Conservation (phyloP, 306 rosid species). For the Begonia fuchsioides region DNA sequence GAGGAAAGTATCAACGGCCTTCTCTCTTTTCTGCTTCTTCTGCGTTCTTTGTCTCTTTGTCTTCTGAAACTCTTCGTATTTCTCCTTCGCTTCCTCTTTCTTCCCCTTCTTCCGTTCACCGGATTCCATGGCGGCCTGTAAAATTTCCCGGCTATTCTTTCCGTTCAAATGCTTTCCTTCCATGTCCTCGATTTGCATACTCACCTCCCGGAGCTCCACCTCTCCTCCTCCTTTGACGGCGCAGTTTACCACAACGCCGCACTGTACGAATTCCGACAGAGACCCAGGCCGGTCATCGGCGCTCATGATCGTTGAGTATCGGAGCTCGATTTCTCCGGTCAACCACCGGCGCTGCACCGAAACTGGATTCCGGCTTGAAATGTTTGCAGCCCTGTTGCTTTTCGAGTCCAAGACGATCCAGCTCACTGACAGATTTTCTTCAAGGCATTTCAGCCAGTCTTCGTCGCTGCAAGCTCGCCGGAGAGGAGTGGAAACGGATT, state of each 20-base stretch:
- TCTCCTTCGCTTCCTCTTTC: constrained; percentile 22
- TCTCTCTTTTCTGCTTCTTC: constrained; percentile 18
- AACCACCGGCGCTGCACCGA: too few species aligned
- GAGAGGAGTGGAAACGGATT: too few species aligned
- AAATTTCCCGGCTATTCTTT: constrained; percentile 34
- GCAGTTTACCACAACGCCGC: constrained; percentile 45
- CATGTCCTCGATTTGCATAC: constrained; percentile 46
- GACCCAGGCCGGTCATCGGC: constrained; percentile 7
- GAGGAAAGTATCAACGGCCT: too few species aligned
- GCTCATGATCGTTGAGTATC: constrained; percentile 20
- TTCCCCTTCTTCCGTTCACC: constrained; percentile 27
- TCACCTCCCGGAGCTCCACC: constrained; percentile 49
- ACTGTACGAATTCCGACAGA: constrained; percentile 21
- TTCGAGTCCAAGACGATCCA: too few species aligned
- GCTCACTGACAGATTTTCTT: too few species aligned
- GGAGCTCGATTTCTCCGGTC: too few species aligned
- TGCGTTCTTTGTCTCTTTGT: constrained; percentile 29
- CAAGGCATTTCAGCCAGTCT: too few species aligned
- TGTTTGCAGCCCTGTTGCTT: too few species aligned
- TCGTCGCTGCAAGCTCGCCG: too few species aligned
- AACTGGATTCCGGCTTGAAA: too few species aligned
- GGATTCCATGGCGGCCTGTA: constrained; percentile 34
- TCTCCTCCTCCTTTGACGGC: constrained; percentile 31
- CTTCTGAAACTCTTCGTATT: constrained; percentile 17
- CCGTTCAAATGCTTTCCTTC: too few species aligned